Conservation (phyloP, 192 early-diverging fungal species). For the Backusella australiensis region DNA sequence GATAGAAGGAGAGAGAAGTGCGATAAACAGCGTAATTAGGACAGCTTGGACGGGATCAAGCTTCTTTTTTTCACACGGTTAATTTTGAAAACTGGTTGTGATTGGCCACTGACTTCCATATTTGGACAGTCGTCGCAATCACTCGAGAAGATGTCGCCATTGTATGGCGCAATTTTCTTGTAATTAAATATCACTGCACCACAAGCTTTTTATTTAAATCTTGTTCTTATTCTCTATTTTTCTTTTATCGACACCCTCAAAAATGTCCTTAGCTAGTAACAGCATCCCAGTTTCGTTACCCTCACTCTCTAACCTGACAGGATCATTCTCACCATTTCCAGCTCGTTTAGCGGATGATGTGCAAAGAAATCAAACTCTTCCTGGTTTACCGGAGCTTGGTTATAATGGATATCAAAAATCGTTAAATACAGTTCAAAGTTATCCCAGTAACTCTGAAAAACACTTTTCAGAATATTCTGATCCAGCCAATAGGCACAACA, state of each 20-base stretch:
- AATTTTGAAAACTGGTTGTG: background rate
- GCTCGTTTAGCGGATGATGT: background rate
- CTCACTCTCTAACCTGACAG: background rate
- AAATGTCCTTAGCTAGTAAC: background rate
- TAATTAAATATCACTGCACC: background rate
- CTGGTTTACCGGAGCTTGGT: background rate
- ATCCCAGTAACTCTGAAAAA: background rate
- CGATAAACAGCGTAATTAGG: background rate
- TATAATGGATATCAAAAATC: background rate
- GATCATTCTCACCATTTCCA: background rate
- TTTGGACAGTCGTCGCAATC: slow-evolving; percentile 16
- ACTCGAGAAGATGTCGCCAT: slow-evolving; percentile 21
- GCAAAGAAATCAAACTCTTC: background rate
- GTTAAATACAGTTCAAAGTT: background rate
- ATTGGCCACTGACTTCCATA: background rate
- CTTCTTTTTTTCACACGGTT: background rate
- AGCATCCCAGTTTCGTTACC: background rate
- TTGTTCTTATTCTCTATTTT: background rate
- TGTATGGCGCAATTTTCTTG: slow-evolving; percentile 19
- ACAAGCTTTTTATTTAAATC: background rate
- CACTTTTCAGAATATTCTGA: background rate
- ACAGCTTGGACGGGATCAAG: background rate
- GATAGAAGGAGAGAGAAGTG: background rate
- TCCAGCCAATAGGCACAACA: background rate
- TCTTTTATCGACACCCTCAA: background rate